Conservation (phyloP, 2,329 filamentous ascomycete genomes). For the Ambrosiella cleistominuta region DNA sequence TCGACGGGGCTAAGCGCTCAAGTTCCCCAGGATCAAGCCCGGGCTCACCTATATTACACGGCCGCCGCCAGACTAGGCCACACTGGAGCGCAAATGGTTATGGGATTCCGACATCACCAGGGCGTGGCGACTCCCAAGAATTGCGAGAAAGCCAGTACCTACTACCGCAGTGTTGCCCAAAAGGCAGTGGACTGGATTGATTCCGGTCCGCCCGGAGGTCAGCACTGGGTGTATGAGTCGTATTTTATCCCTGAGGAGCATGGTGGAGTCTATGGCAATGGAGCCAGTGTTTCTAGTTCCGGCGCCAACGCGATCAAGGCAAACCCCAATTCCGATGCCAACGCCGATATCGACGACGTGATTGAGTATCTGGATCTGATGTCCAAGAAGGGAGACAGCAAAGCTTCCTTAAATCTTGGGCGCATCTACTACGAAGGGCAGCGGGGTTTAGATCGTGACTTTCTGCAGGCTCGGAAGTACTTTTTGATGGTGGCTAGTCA, state of each 20-base stretch:
- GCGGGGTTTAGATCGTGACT: constrained; percentile 53
- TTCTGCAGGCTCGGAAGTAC: constrained; percentile 58
- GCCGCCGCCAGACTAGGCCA: constrained; percentile 77
- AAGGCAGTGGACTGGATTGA: constrained; percentile 79
- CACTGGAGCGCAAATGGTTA: constrained; percentile 78
- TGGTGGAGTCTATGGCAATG: constrained; percentile 88
- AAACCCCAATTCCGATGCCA: constrained; percentile 57
- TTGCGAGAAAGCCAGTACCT: constrained; percentile 68
- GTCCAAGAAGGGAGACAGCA: constrained; percentile 76
- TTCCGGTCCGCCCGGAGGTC: constrained; percentile 78
- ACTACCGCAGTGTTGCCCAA: constrained; percentile 86
- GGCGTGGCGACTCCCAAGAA: constrained; percentile 74
- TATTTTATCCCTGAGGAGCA: constrained; percentile 79
- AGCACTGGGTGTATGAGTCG: constrained; percentile 56
- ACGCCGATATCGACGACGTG: constrained; percentile 80
- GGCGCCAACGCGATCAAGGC: constrained; percentile 64
- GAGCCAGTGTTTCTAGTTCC: constrained; percentile 76
- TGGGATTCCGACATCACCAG: constrained; percentile 68
- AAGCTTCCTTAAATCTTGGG: constrained; percentile 71
- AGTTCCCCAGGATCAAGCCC: constrained; percentile 73
- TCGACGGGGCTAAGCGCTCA: constrained; percentile 75
- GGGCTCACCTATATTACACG: constrained; percentile 82
- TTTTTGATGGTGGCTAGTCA: constrained; percentile 63
- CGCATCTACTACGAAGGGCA: constrained; percentile 80
- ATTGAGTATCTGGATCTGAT: constrained; percentile 86